Conservation (phyloP, 768 basidiomycete genomes). For the Tricholoma flavovirens region DNA sequence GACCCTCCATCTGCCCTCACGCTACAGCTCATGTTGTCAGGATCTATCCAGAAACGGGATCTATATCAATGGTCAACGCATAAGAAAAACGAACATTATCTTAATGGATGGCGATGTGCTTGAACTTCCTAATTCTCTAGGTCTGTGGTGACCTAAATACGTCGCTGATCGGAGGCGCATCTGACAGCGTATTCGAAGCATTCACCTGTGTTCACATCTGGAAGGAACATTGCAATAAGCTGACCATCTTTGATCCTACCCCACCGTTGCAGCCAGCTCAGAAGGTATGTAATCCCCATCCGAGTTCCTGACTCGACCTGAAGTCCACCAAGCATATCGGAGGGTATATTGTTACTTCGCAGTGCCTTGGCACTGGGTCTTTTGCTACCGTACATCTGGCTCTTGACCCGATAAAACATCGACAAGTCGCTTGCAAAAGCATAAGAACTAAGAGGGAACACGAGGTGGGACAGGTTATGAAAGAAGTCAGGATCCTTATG, state of each 20-base stretch:
- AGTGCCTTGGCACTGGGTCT: conserved; percentile 74
- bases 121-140: conserved; percentile 59
- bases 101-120: conserved; percentile 74
- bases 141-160: conserved; percentile 26
- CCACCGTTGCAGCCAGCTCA: conserved; percentile 48
- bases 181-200: conserved; percentile 30
- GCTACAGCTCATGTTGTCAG: conserved; percentile 27
- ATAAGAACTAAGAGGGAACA: conserved; percentile 59
- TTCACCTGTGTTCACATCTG: conserved; percentile 63
- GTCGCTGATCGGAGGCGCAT: not conserved
- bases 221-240: conserved; percentile 47
- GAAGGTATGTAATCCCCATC: conserved; percentile 34
- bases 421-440: conserved; percentile 82
- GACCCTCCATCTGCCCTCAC: not conserved
- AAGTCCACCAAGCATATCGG: conserved; percentile 46
- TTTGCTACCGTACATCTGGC: conserved; percentile 82
- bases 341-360: conserved; percentile 66
- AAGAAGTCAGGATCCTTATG: conserved; percentile 71
- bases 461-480: conserved; percentile 61
- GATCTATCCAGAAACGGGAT: conserved; percentile 77
- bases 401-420: conserved; percentile 52
- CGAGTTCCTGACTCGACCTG: not conserved
- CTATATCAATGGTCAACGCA: conserved; percentile 60
- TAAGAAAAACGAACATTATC: conserved; percentile 62
- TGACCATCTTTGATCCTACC: conserved; percentile 55